Evolutionary conservation across 257 asterid genomes (phyloP).

Genomic region (Solanum dulcamara): DNA sequence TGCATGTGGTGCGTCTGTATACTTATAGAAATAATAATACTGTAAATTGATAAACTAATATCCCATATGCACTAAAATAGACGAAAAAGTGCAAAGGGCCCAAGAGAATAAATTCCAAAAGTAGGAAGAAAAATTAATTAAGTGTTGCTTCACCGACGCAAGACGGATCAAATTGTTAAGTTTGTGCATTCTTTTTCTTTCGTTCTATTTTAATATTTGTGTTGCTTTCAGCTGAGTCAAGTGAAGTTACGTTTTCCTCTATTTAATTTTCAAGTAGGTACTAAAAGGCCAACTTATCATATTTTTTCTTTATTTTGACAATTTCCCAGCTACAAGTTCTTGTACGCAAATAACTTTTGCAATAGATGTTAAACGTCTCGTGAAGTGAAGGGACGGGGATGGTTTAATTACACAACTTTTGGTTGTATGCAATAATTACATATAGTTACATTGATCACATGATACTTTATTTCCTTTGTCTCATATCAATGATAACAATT

Average conservation of each 20-base stretch:
- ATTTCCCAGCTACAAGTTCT: background rate
- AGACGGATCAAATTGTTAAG: background rate
- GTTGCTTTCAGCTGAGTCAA: background rate
- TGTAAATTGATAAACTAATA: background rate
- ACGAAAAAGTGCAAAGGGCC: background rate
- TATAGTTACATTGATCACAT: too few species aligned
- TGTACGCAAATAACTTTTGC: background rate
- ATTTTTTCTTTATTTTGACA: background rate
- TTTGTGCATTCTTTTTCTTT: background rate
- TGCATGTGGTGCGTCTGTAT: background rate
- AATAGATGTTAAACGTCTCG: background rate
- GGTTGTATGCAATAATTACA: background rate
- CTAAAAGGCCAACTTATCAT: background rate
- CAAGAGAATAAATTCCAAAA: background rate
- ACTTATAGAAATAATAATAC: background rate
- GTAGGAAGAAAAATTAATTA: background rate
- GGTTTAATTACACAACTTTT: background rate
- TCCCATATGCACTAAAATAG: background rate
- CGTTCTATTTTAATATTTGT: background rate
- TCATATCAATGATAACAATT: too few species aligned
- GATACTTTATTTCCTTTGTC: too few species aligned
- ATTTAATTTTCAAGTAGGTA: background rate
- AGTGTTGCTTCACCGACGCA: background rate
- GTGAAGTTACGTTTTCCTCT: background rate
- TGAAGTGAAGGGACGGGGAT: background rate